Conservation (phyloP, 108 stramenopile genomes). For the Nitzschia palea region DNA sequence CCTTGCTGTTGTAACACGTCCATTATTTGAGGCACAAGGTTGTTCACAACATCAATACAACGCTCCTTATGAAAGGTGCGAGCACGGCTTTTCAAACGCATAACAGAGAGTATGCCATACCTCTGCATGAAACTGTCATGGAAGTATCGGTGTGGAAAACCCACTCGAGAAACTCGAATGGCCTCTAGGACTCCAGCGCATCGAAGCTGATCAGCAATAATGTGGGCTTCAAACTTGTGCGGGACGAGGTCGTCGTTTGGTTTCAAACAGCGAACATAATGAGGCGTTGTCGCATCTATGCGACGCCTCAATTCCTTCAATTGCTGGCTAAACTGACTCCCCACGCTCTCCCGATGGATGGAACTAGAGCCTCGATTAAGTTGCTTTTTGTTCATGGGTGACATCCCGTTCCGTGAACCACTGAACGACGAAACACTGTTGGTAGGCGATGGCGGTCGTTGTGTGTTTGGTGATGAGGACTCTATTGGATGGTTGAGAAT, state of each 20-base stretch:
- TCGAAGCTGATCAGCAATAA: slow-evolving; percentile 92
- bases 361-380: slow-evolving; percentile 37
- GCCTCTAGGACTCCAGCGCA: slow-evolving; percentile 99
- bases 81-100: not conserved
- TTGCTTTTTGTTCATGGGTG: slow-evolving; percentile 11
- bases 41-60: slow-evolving; percentile 14
- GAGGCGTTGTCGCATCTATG: slow-evolving; percentile 93
- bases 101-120: slow-evolving; percentile 58
- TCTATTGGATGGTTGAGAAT: slow-evolving; percentile 11
- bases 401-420: not conserved
- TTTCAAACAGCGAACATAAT: slow-evolving; percentile 99
- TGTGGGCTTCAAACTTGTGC: slow-evolving; percentile 57
- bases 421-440: slow-evolving; percentile 21
- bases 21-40: slow-evolving; percentile 18
- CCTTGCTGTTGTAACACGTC: slow-evolving; percentile 6
- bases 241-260: slow-evolving; percentile 92
- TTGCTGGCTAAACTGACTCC: slow-evolving; percentile 88
- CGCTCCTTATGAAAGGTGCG: not conserved
- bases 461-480: not conserved
- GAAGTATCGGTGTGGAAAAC: slow-evolving; percentile 93
- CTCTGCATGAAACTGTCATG: slow-evolving; percentile 84
- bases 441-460: slow-evolving; percentile 6
- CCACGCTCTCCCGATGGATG: slow-evolving; percentile 56
- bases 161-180: slow-evolving; percentile 96
- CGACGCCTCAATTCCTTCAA: slow-evolving; percentile 81